Conservation (phyloP, 2,329 filamentous ascomycete genomes). For the Aspergillus brunneoviolaceus region DNA sequence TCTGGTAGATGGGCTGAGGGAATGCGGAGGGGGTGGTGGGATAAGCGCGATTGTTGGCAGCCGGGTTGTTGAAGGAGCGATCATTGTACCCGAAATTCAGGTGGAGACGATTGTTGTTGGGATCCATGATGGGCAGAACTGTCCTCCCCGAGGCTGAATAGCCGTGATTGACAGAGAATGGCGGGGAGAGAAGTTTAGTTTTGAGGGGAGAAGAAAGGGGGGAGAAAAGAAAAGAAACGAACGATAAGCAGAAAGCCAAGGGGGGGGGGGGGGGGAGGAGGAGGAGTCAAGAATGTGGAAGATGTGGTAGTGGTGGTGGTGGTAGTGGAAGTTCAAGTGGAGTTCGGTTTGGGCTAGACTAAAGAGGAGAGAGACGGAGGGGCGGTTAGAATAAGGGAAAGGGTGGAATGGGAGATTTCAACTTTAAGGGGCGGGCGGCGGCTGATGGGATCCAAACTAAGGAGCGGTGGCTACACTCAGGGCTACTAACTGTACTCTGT, state of each 20-base stretch:
- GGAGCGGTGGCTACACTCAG: slow-evolving; percentile 13
- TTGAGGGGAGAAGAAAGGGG: slow-evolving; percentile 5
- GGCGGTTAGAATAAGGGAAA: slow-evolving; percentile 8
- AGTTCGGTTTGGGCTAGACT: slow-evolving; percentile 27
- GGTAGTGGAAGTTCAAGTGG: neutral
- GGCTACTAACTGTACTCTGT: too few species aligned
- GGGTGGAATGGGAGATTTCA: slow-evolving; percentile 2
- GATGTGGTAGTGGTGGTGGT: neutral
- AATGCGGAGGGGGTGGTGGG: slow-evolving; percentile 94
- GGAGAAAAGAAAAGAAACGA: neutral
- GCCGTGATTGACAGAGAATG: slow-evolving; percentile 5
- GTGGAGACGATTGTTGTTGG: slow-evolving; percentile 52
- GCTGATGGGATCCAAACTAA: slow-evolving; percentile 9
- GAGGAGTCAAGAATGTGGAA: too few species aligned
- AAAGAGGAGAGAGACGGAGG: slow-evolving; percentile 20
- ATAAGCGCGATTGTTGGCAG: slow-evolving; percentile 67
- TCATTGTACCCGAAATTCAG: slow-evolving; percentile 57
- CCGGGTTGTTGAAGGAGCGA: slow-evolving; percentile 58
- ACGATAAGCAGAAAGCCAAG: slow-evolving; percentile 13
- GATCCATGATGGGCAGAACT: slow-evolving; percentile 50
- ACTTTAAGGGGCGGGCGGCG: neutral
- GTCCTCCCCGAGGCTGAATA: slow-evolving; percentile 48
- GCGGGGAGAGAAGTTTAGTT: slow-evolving; percentile 11
- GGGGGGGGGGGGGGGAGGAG: slow-evolving; percentile 6
- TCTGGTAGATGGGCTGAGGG: slow-evolving; percentile 79